These are phyloP conservation scores for Prillingera fragicola DNA, from an alignment of 1,284 basidiomycete species.

Conservation along the genomic window DNA sequence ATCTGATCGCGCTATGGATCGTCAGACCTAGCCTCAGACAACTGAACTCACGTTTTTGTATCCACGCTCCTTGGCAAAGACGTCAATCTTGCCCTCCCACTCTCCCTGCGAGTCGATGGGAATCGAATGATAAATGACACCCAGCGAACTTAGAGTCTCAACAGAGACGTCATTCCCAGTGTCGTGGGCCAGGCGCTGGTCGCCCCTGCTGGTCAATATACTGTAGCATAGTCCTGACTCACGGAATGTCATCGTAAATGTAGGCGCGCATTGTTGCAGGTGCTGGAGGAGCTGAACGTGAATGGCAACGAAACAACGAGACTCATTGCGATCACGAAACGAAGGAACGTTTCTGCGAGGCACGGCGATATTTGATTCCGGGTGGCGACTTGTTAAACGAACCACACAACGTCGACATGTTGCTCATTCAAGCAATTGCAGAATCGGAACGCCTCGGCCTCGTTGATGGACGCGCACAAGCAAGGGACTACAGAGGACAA, in stretches of 20 bases:
- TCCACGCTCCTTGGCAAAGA: slow-evolving; percentile 58
- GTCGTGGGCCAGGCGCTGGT: slow-evolving; percentile 71
- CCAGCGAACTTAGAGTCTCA: slow-evolving; percentile 54
- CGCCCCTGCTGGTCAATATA: slow-evolving; percentile 50
- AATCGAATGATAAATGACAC: slow-evolving; percentile 61
- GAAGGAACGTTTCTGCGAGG: no score
- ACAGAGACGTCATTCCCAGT: slow-evolving; percentile 55
- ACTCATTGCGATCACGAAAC: background rate
- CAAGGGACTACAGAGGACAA: no score
- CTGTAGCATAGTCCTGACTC: slow-evolving; percentile 8
- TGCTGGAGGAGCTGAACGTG: background rate
- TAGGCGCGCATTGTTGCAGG: slow-evolving; percentile 68
- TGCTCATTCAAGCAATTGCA: no score
- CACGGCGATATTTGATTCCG: no score
- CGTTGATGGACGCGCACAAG: no score
- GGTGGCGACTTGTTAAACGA: no score
- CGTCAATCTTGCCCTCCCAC: slow-evolving; percentile 55
- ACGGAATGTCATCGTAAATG: slow-evolving; percentile 66
- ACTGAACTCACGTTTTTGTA: slow-evolving; percentile 61
- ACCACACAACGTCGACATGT: no score
- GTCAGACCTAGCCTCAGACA: background rate
- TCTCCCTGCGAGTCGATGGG: slow-evolving; percentile 53
- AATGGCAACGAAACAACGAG: slow-evolving; percentile 1
- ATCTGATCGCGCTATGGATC: slow-evolving; percentile 57
- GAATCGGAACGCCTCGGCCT: no score